These are phyloP conservation scores for Monosporascus sp. DNA, from an alignment of 2,329 filamentous ascomycete species.

Conservation along the genomic window DNA sequence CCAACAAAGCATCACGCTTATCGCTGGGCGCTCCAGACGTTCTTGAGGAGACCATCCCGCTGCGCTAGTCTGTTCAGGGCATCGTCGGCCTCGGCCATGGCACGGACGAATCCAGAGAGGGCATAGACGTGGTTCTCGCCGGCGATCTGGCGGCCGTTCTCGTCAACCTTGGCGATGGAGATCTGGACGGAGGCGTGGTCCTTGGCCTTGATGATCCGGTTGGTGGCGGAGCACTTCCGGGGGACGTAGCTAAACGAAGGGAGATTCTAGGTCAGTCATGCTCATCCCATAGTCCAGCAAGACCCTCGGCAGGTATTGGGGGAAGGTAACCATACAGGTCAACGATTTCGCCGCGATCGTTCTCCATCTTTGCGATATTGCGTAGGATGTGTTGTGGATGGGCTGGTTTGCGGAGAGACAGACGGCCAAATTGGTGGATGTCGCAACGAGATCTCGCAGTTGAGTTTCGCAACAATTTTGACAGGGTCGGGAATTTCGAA, in stretches of 20 bases:
- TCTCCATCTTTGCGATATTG: slow-evolving; percentile 78
- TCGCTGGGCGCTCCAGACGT: slow-evolving; percentile 79
- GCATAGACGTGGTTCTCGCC: slow-evolving; percentile 98
- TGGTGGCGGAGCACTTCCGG: slow-evolving; percentile 97
- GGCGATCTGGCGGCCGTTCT: slow-evolving; percentile 89
- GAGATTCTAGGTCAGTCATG: slow-evolving; percentile 3
- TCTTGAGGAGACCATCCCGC: slow-evolving; percentile 95
- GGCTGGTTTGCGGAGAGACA: not conserved
- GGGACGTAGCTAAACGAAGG: slow-evolving; percentile 73
- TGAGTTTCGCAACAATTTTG: not conserved
- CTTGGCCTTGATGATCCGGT: slow-evolving; percentile 99
- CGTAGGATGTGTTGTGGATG: not conserved
- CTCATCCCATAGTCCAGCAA: not conserved
- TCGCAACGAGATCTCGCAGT: not conserved
- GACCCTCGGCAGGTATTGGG: slow-evolving; percentile 3
- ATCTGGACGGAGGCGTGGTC: slow-evolving; percentile 99
- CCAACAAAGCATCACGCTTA: slow-evolving; percentile 32
- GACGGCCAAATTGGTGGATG: not conserved
- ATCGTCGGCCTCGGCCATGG: slow-evolving; percentile 98
- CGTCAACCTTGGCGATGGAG: slow-evolving; percentile 95
- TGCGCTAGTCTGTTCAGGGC: slow-evolving; percentile 92
- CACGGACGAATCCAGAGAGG: slow-evolving; percentile 94
- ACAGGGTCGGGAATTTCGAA: not conserved
- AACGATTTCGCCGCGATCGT: slow-evolving; percentile 99
- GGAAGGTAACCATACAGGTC: slow-evolving; percentile 70